Conservation (phyloP, 257 asterid species). For the Primulina huaijiensis region DNA sequence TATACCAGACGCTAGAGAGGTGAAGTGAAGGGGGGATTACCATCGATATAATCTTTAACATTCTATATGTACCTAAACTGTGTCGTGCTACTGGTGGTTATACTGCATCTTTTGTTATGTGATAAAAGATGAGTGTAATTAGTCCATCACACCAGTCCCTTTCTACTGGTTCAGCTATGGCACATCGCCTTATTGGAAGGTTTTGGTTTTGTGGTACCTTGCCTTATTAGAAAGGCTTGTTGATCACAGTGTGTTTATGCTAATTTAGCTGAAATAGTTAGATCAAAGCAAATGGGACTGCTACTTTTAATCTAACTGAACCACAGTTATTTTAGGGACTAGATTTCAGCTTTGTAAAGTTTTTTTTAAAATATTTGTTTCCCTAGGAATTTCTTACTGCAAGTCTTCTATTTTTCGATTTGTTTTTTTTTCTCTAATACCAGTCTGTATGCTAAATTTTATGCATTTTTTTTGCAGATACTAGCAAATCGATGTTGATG, state of each 20-base stretch:
- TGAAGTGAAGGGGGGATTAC: background rate
- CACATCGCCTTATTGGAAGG: background rate
- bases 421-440: slow-evolving; percentile 3
- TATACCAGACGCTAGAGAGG: background rate
- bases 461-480: slow-evolving; percentile 51
- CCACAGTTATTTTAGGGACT: background rate
- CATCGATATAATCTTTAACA: background rate
- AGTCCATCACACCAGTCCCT: background rate
- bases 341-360: background rate
- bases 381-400: slow-evolving; percentile 6
- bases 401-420: slow-evolving; percentile 3
- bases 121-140: slow-evolving; percentile 5
- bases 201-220: background rate
- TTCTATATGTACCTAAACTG: background rate
- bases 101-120: background rate
- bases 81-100: background rate
- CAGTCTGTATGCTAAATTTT: slow-evolving; percentile 9
- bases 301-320: background rate
- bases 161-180: background rate
- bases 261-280: background rate
- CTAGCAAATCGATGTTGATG: slow-evolving; percentile 90
- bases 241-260: background rate
- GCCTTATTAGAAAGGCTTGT: background rate
- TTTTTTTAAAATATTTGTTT: background rate
- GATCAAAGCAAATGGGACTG: background rate